Conservation (phyloP, 768 basidiomycete species). For the Paxillus ammoniavirescens region DNA sequence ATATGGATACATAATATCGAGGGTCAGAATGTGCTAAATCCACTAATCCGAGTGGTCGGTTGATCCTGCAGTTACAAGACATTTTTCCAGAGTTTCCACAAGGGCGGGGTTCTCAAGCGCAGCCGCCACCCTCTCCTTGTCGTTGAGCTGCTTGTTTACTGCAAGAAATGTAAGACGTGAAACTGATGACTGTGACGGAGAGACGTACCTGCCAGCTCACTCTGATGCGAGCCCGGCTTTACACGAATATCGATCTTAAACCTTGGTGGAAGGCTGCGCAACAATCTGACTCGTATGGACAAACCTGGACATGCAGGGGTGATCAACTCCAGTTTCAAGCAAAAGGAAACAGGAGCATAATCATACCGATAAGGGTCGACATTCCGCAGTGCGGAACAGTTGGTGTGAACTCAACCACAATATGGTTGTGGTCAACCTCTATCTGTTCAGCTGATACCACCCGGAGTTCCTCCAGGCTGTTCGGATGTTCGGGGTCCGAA, state of each 20-base stretch:
- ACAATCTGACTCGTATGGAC: constrained; percentile 90
- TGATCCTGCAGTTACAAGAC: constrained; percentile 43
- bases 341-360: not conserved
- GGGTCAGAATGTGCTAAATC: no score
- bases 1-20: constrained; percentile 7
- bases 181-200: not conserved
- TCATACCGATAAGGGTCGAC: constrained; percentile 89
- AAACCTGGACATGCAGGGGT: constrained; percentile 54
- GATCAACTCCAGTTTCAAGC: not conserved
- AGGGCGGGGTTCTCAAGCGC: constrained; percentile 91
- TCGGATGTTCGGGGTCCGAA: constrained; percentile 93
- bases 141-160: constrained; percentile 99
- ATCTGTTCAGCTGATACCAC: constrained; percentile 94
- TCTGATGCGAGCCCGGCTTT: constrained; percentile 94
- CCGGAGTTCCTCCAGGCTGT: constrained; percentile 89
- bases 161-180: not conserved
- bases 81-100: constrained; percentile 83
- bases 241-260: constrained; percentile 95
- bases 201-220: constrained; percentile 77
- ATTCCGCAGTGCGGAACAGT: constrained; percentile 97
- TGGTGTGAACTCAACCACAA: constrained; percentile 92
- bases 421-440: constrained; percentile 53
- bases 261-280: constrained; percentile 85
- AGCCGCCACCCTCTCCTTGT: constrained; percentile 97
- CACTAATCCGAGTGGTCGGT: not conserved